Base-by-base conservation (phyloP, 2,329 filamentous ascomycete genomes). In the Orbilia blumenaviensis region DNA sequence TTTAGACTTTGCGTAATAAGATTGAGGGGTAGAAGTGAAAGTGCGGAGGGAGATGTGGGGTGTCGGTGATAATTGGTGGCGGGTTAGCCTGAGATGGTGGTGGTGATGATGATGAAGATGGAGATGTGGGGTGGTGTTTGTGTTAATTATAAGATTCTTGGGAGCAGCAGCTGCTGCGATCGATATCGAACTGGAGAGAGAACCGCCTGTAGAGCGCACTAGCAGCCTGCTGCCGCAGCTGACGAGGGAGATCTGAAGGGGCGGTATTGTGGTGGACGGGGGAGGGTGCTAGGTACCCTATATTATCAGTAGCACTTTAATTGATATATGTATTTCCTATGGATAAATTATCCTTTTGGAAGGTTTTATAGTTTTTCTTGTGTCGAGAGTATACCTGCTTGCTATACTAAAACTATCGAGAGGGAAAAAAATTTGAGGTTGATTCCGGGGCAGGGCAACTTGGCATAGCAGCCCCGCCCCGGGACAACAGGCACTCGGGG, bases 1-100 rank as follows among this genome's bases (percentile, higher is more conserved):
- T 38, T 56, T 54, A 16, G 84, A 86, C 84, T 87, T 90, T 82
- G 73, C 66, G 42, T 18, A n/a, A n/a, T n/a, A 89, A 78, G 83
- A 82, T 80, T 50, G 42, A 60, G 52, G n/a, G 42, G 67, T 44
- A 44, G 36, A 42, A 25, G 78, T 41, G 64, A 66, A 60, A 18
- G 41, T 34, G 78, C 74, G 63, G 78, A 64, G 61, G 42, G 52
- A n/a, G n/a, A n/a, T n/a, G n/a, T n/a, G 54, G n/a, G 21, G 23
- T 46, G 42, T 4, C 3, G 12, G n/a, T 14, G 77, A 38, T 21
- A 78, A 46, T 66, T 77, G 64, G 78, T 76, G 38, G 77, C 77
- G 54, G 71, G 74, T 46, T 23, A 14, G 36, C 23, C 16, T 32
- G 29, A 50, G 44, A 34, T 38, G 41, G 29, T 25, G 44, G 44